phyloP scores from a whole-genome alignment of 108 stramenopile species.

The Pseudonitzschia multistriata region DNA sequence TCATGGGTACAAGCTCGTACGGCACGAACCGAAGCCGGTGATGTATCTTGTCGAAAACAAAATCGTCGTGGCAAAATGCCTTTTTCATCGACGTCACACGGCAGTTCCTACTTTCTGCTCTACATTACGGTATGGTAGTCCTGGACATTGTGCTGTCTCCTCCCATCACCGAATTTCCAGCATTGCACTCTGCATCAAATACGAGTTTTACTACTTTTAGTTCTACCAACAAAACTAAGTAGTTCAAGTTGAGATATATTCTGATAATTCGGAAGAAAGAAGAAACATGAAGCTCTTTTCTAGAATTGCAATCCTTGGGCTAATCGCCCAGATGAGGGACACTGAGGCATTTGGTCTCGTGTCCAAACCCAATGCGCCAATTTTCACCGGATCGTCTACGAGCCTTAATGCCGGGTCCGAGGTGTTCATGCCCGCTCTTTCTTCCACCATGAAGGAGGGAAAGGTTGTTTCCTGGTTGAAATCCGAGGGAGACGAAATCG shows the following conservation, averaged over 20 bases:
- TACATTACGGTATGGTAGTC: background rate
- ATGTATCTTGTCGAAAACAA: background rate
- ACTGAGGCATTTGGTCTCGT: constrained; percentile 29
- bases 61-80: constrained; percentile 1
- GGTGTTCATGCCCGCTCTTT: constrained; percentile 95
- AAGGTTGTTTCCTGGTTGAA: constrained; percentile 94
- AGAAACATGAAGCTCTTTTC: constrained; percentile 14
- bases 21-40: no score
- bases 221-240: background rate
- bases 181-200: background rate
- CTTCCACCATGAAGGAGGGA: constrained; percentile 97
- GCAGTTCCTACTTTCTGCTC: background rate
- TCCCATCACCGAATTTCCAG: background rate
- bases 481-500: constrained; percentile 87
- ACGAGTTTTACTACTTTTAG: no score
- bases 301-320: constrained; percentile 3
- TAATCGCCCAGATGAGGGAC: constrained; percentile 16
- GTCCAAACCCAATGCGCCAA: constrained; percentile 22
- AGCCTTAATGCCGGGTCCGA: constrained; percentile 59
- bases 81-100: constrained; percentile 1
- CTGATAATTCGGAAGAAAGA: background rate
- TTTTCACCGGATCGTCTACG: constrained; percentile 9
- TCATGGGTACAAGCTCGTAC: no score
- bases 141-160: background rate
- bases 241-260: background rate